These are phyloP conservation scores for Myxozyma mucilagina DNA, from an alignment of 805 yeast genomes.

Conservation along the genomic window DNA sequence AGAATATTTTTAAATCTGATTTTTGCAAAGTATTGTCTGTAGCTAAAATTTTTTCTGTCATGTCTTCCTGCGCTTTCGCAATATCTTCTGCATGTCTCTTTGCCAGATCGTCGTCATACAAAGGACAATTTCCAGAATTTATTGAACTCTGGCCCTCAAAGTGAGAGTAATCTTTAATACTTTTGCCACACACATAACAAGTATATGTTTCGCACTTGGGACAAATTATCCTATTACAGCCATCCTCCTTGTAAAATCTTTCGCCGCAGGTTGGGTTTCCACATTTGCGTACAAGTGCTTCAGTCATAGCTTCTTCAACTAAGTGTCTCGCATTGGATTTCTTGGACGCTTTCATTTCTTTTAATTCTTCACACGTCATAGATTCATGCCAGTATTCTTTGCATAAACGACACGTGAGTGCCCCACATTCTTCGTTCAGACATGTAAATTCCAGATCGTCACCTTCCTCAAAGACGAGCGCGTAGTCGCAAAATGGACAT, in stretches of 20 bases:
- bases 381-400: neutral
- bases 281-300: constrained; percentile 5
- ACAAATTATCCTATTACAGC: constrained; percentile 14
- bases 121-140: neutral
- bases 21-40: too few relatives aligned
- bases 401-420: neutral
- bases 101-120: neutral
- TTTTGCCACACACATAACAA: constrained; percentile 8
- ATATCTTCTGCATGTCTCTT: neutral
- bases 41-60: neutral
- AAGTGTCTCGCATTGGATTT: neutral
- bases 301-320: constrained; percentile 15
- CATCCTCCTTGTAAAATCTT: constrained; percentile 6
- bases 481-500: constrained; percentile 44
- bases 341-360: neutral
- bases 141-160: neutral
- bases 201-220: neutral
- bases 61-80: neutral
- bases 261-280: neutral
- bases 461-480: constrained; percentile 56
- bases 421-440: neutral
- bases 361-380: neutral
- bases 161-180: neutral
- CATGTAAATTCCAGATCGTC: constrained; percentile 50
- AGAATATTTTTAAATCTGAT: too few relatives aligned